Conservation (phyloP, 129 eudicot species). For the Escallonia herrerae region DNA sequence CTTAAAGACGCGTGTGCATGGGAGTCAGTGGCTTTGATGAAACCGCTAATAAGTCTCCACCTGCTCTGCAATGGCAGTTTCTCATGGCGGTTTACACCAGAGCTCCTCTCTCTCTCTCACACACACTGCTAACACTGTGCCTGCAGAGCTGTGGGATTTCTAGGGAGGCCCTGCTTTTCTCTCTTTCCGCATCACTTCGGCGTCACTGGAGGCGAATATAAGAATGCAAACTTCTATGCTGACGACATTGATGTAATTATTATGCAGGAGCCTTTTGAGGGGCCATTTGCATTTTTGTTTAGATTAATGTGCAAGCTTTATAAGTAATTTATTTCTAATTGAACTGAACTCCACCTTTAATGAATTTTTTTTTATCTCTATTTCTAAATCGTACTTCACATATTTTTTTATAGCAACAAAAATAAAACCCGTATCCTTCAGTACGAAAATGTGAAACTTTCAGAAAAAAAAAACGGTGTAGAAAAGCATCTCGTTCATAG, state of each 20-base stretch:
- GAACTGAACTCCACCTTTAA: too few species aligned
- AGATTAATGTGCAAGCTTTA: not conserved
- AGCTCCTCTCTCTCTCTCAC: not conserved
- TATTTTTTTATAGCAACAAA: too few species aligned
- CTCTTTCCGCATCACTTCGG: not conserved
- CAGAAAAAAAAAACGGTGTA: too few species aligned
- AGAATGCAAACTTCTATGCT: not conserved
- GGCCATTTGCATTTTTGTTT: not conserved
- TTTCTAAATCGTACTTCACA: too few species aligned
- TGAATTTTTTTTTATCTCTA: too few species aligned
- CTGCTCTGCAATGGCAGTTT: constrained; percentile 17
- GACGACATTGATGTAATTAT: constrained; percentile 2
- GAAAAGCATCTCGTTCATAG: too few species aligned
- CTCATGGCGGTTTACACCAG: constrained; percentile 15
- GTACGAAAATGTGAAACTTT: too few species aligned
- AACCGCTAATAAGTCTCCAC: constrained; percentile 5
- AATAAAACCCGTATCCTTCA: too few species aligned
- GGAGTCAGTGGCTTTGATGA: constrained; percentile 26
- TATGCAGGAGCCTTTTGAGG: not conserved
- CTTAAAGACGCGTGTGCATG: constrained; percentile 16
- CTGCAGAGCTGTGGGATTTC: not conserved
- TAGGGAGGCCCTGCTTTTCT: not conserved
- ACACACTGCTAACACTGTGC: not conserved
- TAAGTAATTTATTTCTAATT: too few species aligned
- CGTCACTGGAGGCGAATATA: not conserved